A percentile compares a stretch with the other conserved stretches of the same genome.
Conservation (phyloP, 1,139 yeast species). For the Trichomonascaceae sp. region DNA sequence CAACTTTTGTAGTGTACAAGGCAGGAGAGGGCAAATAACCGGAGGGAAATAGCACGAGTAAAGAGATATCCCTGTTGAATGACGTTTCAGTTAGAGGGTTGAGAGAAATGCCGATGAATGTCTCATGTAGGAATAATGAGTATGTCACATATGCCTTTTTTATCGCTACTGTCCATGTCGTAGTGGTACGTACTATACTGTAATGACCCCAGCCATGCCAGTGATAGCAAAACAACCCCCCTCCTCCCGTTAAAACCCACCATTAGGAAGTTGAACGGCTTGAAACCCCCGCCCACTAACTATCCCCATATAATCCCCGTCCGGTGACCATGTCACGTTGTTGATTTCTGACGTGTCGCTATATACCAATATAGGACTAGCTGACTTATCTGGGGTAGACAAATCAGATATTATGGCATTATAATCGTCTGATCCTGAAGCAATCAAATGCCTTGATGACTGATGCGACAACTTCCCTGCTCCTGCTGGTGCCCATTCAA, state of each 20-base stretch:
- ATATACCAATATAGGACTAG: conserved; percentile 46
- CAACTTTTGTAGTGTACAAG: too few species aligned
- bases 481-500: conserved; percentile 76
- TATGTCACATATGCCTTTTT: too few species aligned
- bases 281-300: conserved; percentile 79
- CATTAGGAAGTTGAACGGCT: conserved; percentile 44
- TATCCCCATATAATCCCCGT: conserved; percentile 77
- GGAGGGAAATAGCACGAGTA: too few species aligned
- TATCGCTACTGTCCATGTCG: too few species aligned
- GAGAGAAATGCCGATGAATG: too few species aligned
- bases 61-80: too few species aligned
- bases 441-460: conserved; percentile 44
- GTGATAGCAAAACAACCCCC: too few species aligned
- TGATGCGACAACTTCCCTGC: conserved; percentile 12
- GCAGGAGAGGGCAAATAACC: too few species aligned
- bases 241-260: background rate
- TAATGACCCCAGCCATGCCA: too few species aligned
- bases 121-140: too few species aligned
- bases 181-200: too few species aligned
- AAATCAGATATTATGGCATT: conserved; percentile 86
- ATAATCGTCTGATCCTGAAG: conserved; percentile 87
- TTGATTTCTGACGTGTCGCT: conserved; percentile 65
- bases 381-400: conserved; percentile 19
- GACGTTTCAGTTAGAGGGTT: background rate
- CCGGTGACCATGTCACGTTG: conserved; percentile 65